Base-by-base conservation (phyloP, 208 protist genomes). In the Acanthamoeba quina region DNA sequence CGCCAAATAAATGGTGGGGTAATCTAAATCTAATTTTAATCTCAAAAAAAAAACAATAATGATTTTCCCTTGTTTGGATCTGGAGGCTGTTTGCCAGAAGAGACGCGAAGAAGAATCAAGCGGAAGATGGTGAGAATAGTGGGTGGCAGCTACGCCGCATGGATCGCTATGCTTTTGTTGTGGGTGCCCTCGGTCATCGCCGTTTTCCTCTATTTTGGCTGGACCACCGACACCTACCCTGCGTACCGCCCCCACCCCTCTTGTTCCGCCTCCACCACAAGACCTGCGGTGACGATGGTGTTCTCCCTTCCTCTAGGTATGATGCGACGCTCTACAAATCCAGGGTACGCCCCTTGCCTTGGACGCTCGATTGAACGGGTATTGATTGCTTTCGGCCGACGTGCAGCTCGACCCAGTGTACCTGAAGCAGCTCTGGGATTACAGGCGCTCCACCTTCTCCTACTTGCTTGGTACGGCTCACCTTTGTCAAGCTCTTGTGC, bases 191-290 rank as follows among this genome's bases (percentile, higher is more conserved):
- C 54, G 2, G 83, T 70, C 56, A 90, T 90, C 17, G 60, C 60
- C 6, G 56, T 90, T 13, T 90, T 90, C 26, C 29, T 90, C 54
- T 90, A 90, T 54, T 90, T 90, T 44, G 83, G 83, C 31, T 90
- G 56, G 56, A 90, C 83, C 54, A 90, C 19, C 47, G 52, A 90
- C 54, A 52, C 11, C 19, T 62, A 90, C 26, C 56, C 56, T 44
- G 15, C 10, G 56, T 90, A 90, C 83, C 11, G 13, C 34, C 19
- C 60, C 31, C 6, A 49, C 49, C 5, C 11, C 49, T 29, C 31
- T 34, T 41, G 6, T 41, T 13, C 24, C 7, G 0, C 2, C 1
- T 44, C 10, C 1, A 17, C 44, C 58, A 24, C 56, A 47, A 47
- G 62, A 19, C 31, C 54, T 89, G 17, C 41, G 19, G 10, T 37